Percentiles rank a stretch among this genome's conserved stretches.
Evolutionary conservation across 2,329 filamentous ascomycete genomes (phyloP).

Genomic region (Coniochaeta sp.): DNA sequence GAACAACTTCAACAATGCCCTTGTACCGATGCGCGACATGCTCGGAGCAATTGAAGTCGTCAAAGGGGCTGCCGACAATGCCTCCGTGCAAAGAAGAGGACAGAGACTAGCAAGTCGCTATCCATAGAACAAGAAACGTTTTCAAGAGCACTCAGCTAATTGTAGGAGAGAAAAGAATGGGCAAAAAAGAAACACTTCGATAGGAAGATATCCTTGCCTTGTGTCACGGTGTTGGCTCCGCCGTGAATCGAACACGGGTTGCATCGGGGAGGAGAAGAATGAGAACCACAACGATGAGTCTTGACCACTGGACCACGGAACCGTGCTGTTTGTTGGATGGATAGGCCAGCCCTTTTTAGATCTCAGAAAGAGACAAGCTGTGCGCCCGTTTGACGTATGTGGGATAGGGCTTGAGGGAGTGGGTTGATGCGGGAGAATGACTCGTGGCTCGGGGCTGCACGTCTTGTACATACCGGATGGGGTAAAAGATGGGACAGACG

Average conservation of each 20-base stretch:
- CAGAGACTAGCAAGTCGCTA: too few relatives aligned
- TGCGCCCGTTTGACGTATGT: not conserved
- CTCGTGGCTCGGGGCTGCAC: too few relatives aligned
- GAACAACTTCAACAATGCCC: too few relatives aligned
- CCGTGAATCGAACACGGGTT: slow-evolving; percentile 2
- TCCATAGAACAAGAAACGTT: too few relatives aligned
- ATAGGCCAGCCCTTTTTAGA: not conserved
- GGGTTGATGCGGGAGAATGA: not conserved
- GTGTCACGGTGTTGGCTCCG: not conserved
- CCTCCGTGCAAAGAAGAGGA: too few relatives aligned
- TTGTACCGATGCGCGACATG: too few relatives aligned
- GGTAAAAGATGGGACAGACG: too few relatives aligned
- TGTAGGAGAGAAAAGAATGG: too few relatives aligned
- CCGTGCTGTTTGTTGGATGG: not conserved
- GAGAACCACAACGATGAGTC: not conserved
- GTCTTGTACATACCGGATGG: too few relatives aligned
- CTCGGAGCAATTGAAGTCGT: too few relatives aligned
- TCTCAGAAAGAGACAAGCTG: not conserved
- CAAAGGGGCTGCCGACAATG: too few relatives aligned
- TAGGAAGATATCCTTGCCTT: not conserved
- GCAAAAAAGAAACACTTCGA: not conserved
- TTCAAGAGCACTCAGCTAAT: too few relatives aligned
- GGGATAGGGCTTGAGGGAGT: not conserved
- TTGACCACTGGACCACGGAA: slow-evolving; percentile 1
- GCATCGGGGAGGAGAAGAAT: not conserved